Evolutionary conservation across 305 asterid species (phyloP).

Genomic region (Petunia hybrid): DNA sequence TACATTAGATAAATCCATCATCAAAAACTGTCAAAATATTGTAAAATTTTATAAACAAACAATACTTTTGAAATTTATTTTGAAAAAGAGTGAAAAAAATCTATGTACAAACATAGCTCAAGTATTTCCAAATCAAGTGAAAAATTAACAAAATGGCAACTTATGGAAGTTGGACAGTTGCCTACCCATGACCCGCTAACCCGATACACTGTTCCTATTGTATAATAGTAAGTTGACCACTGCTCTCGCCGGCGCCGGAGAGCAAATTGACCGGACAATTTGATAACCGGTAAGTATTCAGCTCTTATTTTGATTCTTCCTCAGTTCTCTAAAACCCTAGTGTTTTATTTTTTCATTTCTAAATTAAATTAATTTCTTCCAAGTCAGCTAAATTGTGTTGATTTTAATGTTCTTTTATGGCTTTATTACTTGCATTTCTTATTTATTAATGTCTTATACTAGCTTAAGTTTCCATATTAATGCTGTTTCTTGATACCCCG

Average conservation of each 20-base stretch:
- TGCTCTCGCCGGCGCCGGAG: not conserved
- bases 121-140: no score
- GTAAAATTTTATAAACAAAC: no score
- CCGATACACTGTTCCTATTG: not conserved
- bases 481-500: not conserved
- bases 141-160: not conserved
- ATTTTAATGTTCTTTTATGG: not conserved
- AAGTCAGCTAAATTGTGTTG: not conserved
- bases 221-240: not conserved
- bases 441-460: not conserved
- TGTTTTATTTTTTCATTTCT: slow-evolving; percentile 21
- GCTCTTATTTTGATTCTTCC: not conserved
- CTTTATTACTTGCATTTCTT: not conserved
- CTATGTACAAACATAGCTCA: no score
- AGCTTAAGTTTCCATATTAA: not conserved
- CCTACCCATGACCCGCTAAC: not conserved
- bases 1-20: no score
- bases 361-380: not conserved
- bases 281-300: not conserved
- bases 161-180: not conserved
- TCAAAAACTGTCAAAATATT: no score
- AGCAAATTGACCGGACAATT: not conserved
- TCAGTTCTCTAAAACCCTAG: not conserved
- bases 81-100: no score
- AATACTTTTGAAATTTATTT: no score